Conservation (phyloP, 2,329 filamentous ascomycete genomes). For the Sporothrix globosa region DNA sequence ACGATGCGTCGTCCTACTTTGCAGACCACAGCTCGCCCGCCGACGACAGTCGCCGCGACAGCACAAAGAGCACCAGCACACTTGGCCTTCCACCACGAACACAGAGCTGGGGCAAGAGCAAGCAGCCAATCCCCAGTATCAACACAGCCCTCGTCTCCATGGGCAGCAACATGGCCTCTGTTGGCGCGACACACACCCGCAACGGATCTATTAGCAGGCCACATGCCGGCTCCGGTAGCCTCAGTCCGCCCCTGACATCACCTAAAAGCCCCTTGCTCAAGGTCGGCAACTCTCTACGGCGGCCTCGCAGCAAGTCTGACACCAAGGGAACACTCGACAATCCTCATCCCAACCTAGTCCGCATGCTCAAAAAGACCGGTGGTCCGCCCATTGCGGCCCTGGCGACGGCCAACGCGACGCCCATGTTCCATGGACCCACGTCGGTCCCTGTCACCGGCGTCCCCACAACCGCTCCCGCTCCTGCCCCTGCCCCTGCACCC, state of each 20-base stretch:
- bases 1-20: constrained; percentile 42
- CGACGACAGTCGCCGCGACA: constrained; percentile 38
- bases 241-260: constrained; percentile 40
- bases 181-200: constrained; percentile 60
- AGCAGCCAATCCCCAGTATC: constrained; percentile 58
- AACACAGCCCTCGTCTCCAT: constrained; percentile 63
- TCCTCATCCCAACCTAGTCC: constrained; percentile 50
- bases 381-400: constrained; percentile 58
- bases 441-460: not conserved
- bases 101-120: constrained; percentile 53
- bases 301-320: constrained; percentile 60
- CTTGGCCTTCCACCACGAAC: constrained; percentile 57
- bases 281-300: constrained; percentile 55
- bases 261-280: constrained; percentile 57
- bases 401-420: constrained; percentile 45
- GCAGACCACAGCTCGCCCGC: constrained; percentile 40
- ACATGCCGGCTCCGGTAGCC: constrained; percentile 41
- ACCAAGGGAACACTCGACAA: constrained; percentile 48
- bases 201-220: constrained; percentile 61
- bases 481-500: not conserved
- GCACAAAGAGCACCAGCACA: constrained; percentile 50
- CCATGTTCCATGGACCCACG: constrained; percentile 21
- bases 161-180: constrained; percentile 57
- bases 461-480: not conserved
- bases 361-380: constrained; percentile 57